Evolutionary conservation across 352 stramenopile genomes (phyloP), one percentile per base, ranked within the genome.

Genomic region (Phytophthora pluvialis): DNA sequence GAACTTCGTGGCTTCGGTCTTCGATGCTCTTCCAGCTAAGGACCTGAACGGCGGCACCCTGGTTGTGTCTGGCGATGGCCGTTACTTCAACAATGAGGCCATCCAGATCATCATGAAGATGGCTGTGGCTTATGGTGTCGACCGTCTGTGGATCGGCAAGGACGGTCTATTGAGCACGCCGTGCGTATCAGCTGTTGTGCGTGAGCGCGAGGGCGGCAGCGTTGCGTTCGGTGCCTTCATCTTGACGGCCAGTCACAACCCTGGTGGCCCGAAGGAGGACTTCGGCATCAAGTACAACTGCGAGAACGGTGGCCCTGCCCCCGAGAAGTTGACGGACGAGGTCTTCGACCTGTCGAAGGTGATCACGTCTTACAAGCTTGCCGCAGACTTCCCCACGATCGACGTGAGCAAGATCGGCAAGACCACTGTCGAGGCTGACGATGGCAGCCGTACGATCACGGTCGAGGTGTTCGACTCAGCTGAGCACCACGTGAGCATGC

Each of bases 251-350:
- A 98, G 89, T 78, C 98, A 99, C 88, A 99, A 99, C 86, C 97
- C 98, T 35, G 98, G 97, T 73, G 98, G 97, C 33, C 95, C 96
- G 45, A 91, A 98, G 59, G 97, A 98, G 75, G 97, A 99, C 81
- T 99, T 99, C 73, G 98, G 98, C 51, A 98, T 99, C 68, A 99
- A 99, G 77, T 99, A 99, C 89, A 99, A 99, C 82, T 97, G 75
- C 51, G 91, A 97, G 71, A 99, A 99, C 86, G 98, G 98, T 52
- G 97, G 98, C 35, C 97, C 97, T 4, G 97, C 97, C 16, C 93
- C 94, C 6, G 97, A 99, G 80, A 95, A 97, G 66, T 86, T 99
- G 51, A 99, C 98, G 36, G 84, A 99, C 61, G 91, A 90, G 52
- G 99, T 99, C 64, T 99, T 96, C 79, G 77, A 84, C 58, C 93